Evolutionary conservation across 257 asterid species (phyloP).

Genomic region (Jacaranda mimosifolia): DNA sequence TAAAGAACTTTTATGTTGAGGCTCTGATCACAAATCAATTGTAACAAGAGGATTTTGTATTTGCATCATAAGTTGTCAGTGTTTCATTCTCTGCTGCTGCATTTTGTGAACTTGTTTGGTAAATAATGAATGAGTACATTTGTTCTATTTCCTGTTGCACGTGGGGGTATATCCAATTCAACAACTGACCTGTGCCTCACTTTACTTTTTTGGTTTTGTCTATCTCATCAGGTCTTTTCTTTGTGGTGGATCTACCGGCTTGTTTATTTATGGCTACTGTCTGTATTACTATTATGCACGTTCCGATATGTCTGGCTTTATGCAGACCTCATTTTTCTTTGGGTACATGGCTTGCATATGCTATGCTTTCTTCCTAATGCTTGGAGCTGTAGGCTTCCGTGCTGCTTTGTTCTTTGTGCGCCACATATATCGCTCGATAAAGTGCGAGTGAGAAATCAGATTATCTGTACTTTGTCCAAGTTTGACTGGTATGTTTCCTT

Average conservation of each 20-base stretch:
- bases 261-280: conserved; percentile 87
- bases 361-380: conserved; percentile 91
- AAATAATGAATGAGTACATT: not conserved
- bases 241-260: conserved; percentile 93
- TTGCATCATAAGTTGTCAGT: not conserved
- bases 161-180: not conserved
- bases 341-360: conserved; percentile 90
- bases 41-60: not conserved
- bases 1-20: not conserved
- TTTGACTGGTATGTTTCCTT: conserved; percentile 30
- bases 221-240: conserved; percentile 71
- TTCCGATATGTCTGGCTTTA: conserved; percentile 94
- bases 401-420: conserved; percentile 90
- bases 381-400: conserved; percentile 88
- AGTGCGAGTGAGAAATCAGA: conserved; percentile 62
- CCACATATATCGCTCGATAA: conserved; percentile 77
- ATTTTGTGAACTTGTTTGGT: not conserved
- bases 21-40: not conserved
- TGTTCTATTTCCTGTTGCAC: not conserved
- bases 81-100: not conserved
- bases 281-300: conserved; percentile 84
- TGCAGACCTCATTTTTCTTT: conserved; percentile 93
- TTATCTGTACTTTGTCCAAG: conserved; percentile 16
- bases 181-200: not conserved
- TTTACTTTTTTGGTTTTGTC: not conserved